Base-by-base conservation (phyloP, 2,329 filamentous ascomycete species). In the Arthrobotrys iridis region DNA sequence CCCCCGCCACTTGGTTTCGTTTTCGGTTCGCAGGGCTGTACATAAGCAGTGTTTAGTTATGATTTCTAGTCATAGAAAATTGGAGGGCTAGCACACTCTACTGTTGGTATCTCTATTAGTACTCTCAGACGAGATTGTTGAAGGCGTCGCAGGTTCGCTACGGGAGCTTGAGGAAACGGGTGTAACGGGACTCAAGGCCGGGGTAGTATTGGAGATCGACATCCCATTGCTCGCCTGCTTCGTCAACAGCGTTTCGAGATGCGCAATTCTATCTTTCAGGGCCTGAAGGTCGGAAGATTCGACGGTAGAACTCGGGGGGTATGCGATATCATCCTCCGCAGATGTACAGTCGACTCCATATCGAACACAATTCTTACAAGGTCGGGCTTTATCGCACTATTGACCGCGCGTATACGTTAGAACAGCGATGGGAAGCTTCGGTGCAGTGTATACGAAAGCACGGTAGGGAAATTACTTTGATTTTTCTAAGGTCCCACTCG, bases 211-310 rank as follows among this genome's bases (percentile, higher is more conserved):
- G 4, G 65, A 70, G 13, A 52, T 37, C 8, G 43, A 40, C 22
- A 13, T 8, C n/a, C 62, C 71, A 50, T 58, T 76, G 26, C 46
- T 40, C 11, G 72, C 45, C 40, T 70, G 63, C 37, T 52, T 70
- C 24, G 64, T 68, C 37, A 76, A 46, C 13, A 76, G 48, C 10
- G 22, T 70, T 24, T 76, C 72, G 13, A 76, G 64, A 28, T 76
- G 72, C 37, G 72, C 72, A 43, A 76, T 70, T 24, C 64, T 57
- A 11, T 68, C 72, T 26, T 76, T 76, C 28, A 76, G 41, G 8
- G 72, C 72, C 30, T 74, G 70, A 11, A 74, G 62, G 55, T 74
- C 70, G 7, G 70, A 74, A 22, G 70, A 74, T 65, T 76, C 72
- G 18, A 76, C 40, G 22, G 35, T 60, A 33, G 72, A 66, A 46